Conservation (phyloP, 2,329 filamentous ascomycete genomes). For the Neonectria coccinea region DNA sequence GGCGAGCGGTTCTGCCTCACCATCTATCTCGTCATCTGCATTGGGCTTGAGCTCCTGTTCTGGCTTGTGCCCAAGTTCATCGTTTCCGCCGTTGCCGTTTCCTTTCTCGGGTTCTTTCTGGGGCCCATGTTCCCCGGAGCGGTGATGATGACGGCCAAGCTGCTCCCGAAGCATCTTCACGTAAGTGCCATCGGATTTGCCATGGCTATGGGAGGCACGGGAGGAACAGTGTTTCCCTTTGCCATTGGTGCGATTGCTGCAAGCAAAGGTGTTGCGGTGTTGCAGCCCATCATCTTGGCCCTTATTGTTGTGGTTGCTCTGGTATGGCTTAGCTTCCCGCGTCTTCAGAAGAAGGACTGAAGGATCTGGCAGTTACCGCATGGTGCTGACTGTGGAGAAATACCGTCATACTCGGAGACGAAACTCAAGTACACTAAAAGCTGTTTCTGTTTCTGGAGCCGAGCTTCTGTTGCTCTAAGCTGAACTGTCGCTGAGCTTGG, state of each 20-base stretch:
- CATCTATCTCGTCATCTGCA: constrained; percentile 71
- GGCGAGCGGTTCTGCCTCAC: constrained; percentile 72
- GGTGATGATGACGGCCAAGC: constrained; percentile 76
- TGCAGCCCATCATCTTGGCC: constrained; percentile 63
- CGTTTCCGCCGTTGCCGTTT: constrained; percentile 69
- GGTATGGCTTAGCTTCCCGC: constrained; percentile 54
- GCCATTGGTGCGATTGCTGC: constrained; percentile 72
- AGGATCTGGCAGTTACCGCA: no score
- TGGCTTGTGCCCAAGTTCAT: constrained; percentile 71
- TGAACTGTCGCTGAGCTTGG: no score
- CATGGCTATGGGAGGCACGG: constrained; percentile 77
- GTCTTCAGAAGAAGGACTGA: constrained; percentile 49
- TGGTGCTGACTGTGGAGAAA: no score
- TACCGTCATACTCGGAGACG: no score
- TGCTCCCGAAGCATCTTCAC: constrained; percentile 77
- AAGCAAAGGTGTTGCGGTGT: constrained; percentile 59
- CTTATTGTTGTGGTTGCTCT: constrained; percentile 52
- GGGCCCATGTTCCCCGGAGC: constrained; percentile 80
- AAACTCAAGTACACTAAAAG: no score
- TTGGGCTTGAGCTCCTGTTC: constrained; percentile 71
- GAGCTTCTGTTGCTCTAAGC: no score
- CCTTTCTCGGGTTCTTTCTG: constrained; percentile 78
- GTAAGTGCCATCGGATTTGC: constrained; percentile 80
- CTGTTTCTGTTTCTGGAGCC: no score
- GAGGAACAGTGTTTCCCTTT: constrained; percentile 72